Base-by-base conservation (phyloP, 2,329 filamentous ascomycete species). In the Ilyonectria sp. region DNA sequence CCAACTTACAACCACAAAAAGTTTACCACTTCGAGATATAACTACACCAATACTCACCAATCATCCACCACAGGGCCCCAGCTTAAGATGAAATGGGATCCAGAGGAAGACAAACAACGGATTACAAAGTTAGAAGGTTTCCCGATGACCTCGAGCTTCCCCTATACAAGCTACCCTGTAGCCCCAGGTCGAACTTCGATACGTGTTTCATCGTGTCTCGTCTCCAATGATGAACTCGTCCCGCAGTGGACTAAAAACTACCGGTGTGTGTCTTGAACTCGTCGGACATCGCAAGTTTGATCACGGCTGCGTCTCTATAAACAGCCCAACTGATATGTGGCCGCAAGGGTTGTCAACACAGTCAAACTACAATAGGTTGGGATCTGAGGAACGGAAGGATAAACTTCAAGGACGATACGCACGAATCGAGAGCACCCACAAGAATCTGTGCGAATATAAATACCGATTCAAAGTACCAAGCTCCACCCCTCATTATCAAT, bases 371-470 rank as follows among this genome's bases (percentile, higher is more conserved):
- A 19, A 33, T 7, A 35, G 9, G 1, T 15, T 35, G 31, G 8
- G 6, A 53, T 8, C n/a, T 4, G n/a, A 8, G 6, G 6, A 35
- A 35, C 10, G 21, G n/a, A 35, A 35, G 11, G n/a, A 53, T 5
- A 35, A 53, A 21, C 6, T 10, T 21, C n/a, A 35, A 35, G 29
- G 29, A 35, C n/a, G 26, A 26, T 5, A 26, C 11, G 35, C 17
- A 35, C 6, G 19, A 53, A 21, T 53, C 6, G 15, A 35, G n/a
- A 53, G 13, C n/a, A 35, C 35, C 11, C 31, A 11, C 50, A 33
- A 53, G 11, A 23, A 33, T 19, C 19, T 33, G 29, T n/a, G 23
- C 35, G 50, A 23, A 58, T 29, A 26, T 58, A 58, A 33, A 63
- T 58, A 58, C 29, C 6, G 54, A 31, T 21, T 29, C 29, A 44